Conservation (phyloP, 176 grass and related monocot genomes). For the Eragrostis nindensis region DNA sequence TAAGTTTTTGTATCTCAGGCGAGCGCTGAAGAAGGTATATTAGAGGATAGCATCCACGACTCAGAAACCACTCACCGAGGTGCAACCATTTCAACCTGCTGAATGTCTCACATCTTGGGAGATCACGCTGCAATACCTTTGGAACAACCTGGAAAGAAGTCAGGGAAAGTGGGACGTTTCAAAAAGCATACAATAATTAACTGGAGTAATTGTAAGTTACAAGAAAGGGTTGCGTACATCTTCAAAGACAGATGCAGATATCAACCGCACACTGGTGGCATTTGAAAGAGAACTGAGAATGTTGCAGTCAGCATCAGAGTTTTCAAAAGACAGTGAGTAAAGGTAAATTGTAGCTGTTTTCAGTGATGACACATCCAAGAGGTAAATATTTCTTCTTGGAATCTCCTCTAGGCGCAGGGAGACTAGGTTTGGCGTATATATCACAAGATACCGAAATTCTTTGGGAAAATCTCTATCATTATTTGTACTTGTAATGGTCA, state of each 20-base stretch:
- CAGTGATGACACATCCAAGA: slow-evolving; percentile 12
- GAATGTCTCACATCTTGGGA: slow-evolving; percentile 15
- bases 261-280: not conserved
- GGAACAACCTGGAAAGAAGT: slow-evolving; percentile 15
- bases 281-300: slow-evolving; percentile 35
- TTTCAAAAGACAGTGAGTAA: not conserved
- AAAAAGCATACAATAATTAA: not conserved
- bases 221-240: not conserved
- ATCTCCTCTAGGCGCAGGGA: slow-evolving; percentile 5
- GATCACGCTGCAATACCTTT: slow-evolving; percentile 28
- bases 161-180: not conserved
- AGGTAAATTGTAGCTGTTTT: slow-evolving; percentile 1
- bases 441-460: slow-evolving; percentile 31
- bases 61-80: slow-evolving; percentile 18
- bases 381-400: slow-evolving; percentile 2
- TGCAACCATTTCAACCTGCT: not conserved
- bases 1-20: slow-evolving; percentile 22
- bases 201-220: not conserved
- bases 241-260: slow-evolving; percentile 31
- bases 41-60: slow-evolving; percentile 21
- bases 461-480: not conserved
- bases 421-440: slow-evolving; percentile 38
- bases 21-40: slow-evolving; percentile 23
- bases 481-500: not conserved
- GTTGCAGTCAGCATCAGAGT: slow-evolving; percentile 14